Evolutionary conservation across 2,329 filamentous ascomycete genomes (phyloP).

Genomic region (Aspergillus clavatus): DNA sequence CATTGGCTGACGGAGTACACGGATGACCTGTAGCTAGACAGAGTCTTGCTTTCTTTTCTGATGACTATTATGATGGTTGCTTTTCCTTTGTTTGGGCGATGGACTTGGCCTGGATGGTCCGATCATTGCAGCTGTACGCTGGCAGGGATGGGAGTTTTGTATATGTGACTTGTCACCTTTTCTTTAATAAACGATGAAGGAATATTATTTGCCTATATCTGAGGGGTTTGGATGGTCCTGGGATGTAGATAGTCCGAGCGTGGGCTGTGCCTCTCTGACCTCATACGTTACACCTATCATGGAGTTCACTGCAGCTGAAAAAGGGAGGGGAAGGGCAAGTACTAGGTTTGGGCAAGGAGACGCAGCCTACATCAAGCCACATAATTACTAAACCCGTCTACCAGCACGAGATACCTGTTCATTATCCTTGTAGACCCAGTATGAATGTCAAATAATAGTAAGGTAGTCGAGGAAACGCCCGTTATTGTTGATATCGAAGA

Average conservation of each 20-base stretch:
- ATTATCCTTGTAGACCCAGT: not conserved
- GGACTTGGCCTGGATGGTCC: not conserved
- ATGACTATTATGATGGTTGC: too few species aligned
- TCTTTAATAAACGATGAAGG: not conserved
- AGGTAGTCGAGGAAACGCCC: too few species aligned
- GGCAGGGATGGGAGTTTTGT: not conserved
- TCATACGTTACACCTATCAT: not conserved
- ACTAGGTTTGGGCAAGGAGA: not conserved
- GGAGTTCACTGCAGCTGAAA: not conserved
- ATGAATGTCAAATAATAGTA: not conserved
- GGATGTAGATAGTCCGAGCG: not conserved
- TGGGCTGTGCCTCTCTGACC: not conserved
- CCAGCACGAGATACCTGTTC: not conserved
- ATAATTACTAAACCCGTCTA: not conserved
- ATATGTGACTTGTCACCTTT: not conserved
- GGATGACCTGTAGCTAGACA: not conserved
- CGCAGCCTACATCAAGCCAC: not conserved
- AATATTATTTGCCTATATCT: not conserved
- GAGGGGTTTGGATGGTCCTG: not conserved
- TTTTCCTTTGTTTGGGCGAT: not conserved
- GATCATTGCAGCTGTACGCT: not conserved
- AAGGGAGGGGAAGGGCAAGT: not conserved
- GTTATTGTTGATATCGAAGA: too few species aligned
- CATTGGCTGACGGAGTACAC: too few species aligned
- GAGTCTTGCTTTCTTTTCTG: not conserved